phyloP scores from a whole-genome alignment of 768 basidiomycete genomes.

The Lactarius indigo region DNA sequence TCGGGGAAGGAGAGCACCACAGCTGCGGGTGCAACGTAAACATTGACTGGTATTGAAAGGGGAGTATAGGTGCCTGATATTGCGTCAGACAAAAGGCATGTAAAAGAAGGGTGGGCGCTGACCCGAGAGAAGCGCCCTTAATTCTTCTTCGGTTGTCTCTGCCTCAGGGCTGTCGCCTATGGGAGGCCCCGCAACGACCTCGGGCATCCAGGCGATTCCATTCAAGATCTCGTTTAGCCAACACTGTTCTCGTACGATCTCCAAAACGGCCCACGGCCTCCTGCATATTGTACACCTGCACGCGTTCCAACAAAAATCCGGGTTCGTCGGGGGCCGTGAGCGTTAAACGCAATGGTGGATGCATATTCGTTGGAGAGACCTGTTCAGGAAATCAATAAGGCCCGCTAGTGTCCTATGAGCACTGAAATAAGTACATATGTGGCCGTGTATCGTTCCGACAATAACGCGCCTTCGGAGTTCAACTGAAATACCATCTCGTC shows the following conservation, averaged over 20 bases:
- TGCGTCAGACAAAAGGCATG: background rate
- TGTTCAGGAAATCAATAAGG: constrained; percentile 30
- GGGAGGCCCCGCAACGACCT: constrained; percentile 36
- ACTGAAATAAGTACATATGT: constrained; percentile 51
- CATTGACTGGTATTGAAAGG: constrained; percentile 68
- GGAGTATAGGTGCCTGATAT: constrained; percentile 49
- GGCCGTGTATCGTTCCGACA: constrained; percentile 64
- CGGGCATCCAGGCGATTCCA: constrained; percentile 59
- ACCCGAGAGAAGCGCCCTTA: constrained; percentile 66
- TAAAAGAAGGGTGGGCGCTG: constrained; percentile 25
- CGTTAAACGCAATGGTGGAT: constrained; percentile 68
- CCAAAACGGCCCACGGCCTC: constrained; percentile 74
- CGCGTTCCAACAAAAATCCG: constrained; percentile 66
- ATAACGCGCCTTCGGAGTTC: constrained; percentile 43
- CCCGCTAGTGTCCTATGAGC: background rate
- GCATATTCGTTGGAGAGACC: constrained; percentile 60
- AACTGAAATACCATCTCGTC: constrained; percentile 39
- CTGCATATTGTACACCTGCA: constrained; percentile 68
- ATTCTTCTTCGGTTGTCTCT: constrained; percentile 48
- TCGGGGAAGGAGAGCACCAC: constrained; percentile 66
- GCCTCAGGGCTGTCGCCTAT: constrained; percentile 31
- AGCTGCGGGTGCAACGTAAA: constrained; percentile 45
- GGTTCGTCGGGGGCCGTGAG: constrained; percentile 69
- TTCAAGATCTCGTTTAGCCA: constrained; percentile 76
- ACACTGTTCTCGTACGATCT: constrained; percentile 81